Conservation (phyloP, 2,329 filamentous ascomycete genomes). For the Xylaria sp. region DNA sequence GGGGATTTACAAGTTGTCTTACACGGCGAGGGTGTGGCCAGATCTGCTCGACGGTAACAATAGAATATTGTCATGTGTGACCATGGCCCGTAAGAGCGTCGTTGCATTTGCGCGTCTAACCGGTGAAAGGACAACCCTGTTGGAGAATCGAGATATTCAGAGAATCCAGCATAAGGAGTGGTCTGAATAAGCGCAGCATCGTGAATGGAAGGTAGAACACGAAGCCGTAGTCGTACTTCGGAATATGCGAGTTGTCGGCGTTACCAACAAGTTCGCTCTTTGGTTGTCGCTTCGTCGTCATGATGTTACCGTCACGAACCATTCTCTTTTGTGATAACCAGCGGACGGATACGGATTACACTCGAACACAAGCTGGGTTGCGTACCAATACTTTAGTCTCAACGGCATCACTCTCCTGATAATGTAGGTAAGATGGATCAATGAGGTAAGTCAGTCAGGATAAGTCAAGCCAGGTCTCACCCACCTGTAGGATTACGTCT, state of each 20-base stretch:
- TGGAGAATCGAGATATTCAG: no score
- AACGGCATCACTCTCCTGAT: background rate
- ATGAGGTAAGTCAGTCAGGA: background rate
- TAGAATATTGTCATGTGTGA: background rate
- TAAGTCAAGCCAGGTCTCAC: no score
- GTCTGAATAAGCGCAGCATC: background rate
- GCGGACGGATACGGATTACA: no score
- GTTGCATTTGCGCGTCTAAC: background rate
- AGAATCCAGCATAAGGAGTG: background rate
- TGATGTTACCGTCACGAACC: no score
- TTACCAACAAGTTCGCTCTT: background rate
- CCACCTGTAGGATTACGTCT: background rate
- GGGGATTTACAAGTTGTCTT: background rate
- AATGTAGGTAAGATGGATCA: background rate
- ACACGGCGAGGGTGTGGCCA: background rate
- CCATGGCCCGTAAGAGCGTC: background rate
- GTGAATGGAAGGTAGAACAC: background rate
- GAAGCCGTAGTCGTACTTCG: background rate
- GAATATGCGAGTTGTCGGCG: no score
- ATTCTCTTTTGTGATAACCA: no score
- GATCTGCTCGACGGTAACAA: background rate
- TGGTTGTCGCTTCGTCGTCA: background rate
- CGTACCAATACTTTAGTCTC: no score
- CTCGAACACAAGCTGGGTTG: no score
- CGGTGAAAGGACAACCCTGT: background rate